Percentiles rank a stretch among this genome's conserved stretches.
These are phyloP conservation scores for Agrocybe chaxingu DNA, from an alignment of 768 basidiomycete species.

Conservation along the genomic window DNA sequence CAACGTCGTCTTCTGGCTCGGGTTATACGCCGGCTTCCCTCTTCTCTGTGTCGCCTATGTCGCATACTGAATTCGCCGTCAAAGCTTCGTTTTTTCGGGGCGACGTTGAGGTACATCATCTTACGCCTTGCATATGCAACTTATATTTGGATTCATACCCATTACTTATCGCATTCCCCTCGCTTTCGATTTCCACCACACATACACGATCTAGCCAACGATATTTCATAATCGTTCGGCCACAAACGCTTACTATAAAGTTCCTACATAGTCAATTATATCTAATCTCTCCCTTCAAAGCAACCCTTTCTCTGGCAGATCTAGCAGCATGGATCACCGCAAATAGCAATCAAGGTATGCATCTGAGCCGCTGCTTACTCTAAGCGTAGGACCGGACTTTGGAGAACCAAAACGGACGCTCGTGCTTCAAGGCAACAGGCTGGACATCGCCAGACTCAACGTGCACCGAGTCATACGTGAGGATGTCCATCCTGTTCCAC, in stretches of 20 bases:
- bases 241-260: too few relatives aligned
- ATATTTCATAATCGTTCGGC: too few relatives aligned
- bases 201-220: not conserved
- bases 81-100: not conserved
- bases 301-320: too few relatives aligned
- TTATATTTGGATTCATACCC: too few relatives aligned
- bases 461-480: slow-evolving; percentile 72
- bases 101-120: not conserved
- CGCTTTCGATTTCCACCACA: too few relatives aligned
- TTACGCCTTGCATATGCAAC: not conserved
- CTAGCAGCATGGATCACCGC: too few relatives aligned
- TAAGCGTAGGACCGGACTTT: slow-evolving; percentile 69
- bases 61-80: slow-evolving; percentile 27
- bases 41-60: slow-evolving; percentile 77
- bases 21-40: slow-evolving; percentile 90
- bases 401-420: slow-evolving; percentile 93
- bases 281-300: too few relatives aligned
- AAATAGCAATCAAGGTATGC: too few relatives aligned
- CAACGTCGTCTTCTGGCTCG: slow-evolving; percentile 91
- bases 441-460: slow-evolving; percentile 70
- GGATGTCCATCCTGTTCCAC: slow-evolving; percentile 80
- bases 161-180: too few relatives aligned
- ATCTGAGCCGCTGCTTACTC: not conserved
- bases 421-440: slow-evolving; percentile 73
- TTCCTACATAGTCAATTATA: too few relatives aligned